Base-by-base conservation (phyloP, 768 basidiomycete species). In the Rhodotorula babjevae region DNA sequence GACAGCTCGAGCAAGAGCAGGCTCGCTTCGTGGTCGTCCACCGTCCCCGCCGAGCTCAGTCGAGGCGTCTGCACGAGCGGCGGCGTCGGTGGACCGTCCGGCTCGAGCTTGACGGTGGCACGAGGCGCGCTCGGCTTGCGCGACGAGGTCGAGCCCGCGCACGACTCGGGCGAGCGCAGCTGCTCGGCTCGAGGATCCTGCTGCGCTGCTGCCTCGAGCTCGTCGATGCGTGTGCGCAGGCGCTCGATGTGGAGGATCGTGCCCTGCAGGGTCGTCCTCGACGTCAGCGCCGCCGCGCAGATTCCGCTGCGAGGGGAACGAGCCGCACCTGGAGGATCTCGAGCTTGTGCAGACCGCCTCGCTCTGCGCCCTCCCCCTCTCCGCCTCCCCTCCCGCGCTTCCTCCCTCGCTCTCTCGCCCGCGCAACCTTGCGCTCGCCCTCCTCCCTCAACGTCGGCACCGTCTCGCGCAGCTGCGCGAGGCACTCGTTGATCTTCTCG, bases 401-500 rank as follows among this genome's bases (percentile, higher is more conserved):
- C 58, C 67, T 25, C 1, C 76, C 75, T 0, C 75, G 31, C 63
- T 69, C 71, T 67, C 62, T 77, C 18, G 69, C 73, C 59, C 60
- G 63, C n/a, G 60, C 73, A 0, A 72, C 33, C 65, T 77, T 74
- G 55, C 33, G 61, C 58, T 69, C 65, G 0, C 72, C 66, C 52
- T 76, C 68, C 60, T 74, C 76, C 40, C 31, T 56, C 36, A 71
- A 52, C 5, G 19, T 53, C 0, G 92, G 92, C 1, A 95, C 91
- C 77, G 96, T 87, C 74, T 85, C 84, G 72, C 88, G 87, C 58
- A 97, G 82, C 4, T 88, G 87, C 5, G 88, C 85, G 11, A 97
- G 84, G 0, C 93, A 92, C 63, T 92, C 89, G 79, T 98, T 98
- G 75, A 98, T 97, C 85, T 96, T 96, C 19, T 94, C 95, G 70